phyloP scores from a whole-genome alignment of 768 basidiomycete genomes.

The Suillus subaureus region DNA sequence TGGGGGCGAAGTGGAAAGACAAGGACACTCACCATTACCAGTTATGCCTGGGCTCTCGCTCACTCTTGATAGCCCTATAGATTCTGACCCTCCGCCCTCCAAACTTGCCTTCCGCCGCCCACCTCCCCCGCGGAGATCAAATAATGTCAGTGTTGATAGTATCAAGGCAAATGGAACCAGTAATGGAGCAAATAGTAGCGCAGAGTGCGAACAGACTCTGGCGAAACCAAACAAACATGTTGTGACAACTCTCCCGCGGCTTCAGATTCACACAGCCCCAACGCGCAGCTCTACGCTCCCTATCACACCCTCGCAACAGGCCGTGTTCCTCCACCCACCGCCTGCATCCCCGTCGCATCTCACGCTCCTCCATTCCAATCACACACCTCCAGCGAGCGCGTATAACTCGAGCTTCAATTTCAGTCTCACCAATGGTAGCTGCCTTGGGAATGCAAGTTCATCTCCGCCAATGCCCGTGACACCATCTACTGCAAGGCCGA shows the following conservation, averaged over 20 bases:
- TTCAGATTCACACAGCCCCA: slow-evolving; percentile 62
- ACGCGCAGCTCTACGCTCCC: slow-evolving; percentile 63
- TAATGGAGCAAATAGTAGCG: neutral
- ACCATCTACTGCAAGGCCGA: slow-evolving; percentile 40
- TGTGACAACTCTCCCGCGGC: slow-evolving; percentile 48
- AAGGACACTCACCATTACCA: slow-evolving; percentile 53
- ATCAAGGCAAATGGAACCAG: neutral
- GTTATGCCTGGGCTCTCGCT: slow-evolving; percentile 54
- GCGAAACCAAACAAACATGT: neutral
- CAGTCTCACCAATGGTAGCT: neutral
- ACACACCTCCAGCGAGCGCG: slow-evolving; percentile 56
- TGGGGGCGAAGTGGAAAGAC: slow-evolving; percentile 57
- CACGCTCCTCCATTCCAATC: slow-evolving; percentile 58
- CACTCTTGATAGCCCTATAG: slow-evolving; percentile 41
- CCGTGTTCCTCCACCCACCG: slow-evolving; percentile 22
- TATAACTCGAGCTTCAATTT: slow-evolving; percentile 10
- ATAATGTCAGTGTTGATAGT: slow-evolving; percentile 47
- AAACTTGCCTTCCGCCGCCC: slow-evolving; percentile 54
- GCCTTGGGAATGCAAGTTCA: slow-evolving; percentile 3
- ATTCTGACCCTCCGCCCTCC: slow-evolving; percentile 71
- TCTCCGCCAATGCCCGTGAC: slow-evolving; percentile 41
- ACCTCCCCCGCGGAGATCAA: slow-evolving; percentile 59
- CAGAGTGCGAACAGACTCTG: too few species aligned
- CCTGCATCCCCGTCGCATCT: slow-evolving; percentile 62
- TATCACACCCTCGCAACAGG: slow-evolving; percentile 34